A percentile compares a stretch with the other conserved stretches of the same genome.
Evolutionary conservation across 73 alveolate genomes (phyloP).

Genomic region (Paramecium biaurelia): DNA sequence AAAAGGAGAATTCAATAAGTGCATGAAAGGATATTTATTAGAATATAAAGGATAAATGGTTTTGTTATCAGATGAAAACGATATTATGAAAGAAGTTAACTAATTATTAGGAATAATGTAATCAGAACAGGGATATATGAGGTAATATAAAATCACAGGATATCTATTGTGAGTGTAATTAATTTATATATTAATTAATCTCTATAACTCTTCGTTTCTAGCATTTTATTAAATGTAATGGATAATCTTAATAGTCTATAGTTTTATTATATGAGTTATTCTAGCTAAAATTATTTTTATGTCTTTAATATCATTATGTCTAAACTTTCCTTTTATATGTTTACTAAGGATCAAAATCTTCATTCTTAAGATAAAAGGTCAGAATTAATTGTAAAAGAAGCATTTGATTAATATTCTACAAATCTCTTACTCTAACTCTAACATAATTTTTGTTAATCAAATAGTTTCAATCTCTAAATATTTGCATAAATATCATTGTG

Average conservation of each 20-base stretch:
- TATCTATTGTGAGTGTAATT: background rate
- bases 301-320: background rate
- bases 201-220: no score
- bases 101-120: background rate
- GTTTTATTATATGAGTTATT: background rate
- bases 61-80: background rate
- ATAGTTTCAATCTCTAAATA: background rate
- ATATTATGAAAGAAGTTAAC: background rate
- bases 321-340: conserved; percentile 20
- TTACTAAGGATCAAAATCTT: background rate
- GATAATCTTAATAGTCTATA: background rate
- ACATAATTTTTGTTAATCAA: background rate
- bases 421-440: background rate
- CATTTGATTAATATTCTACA: background rate
- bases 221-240: no score
- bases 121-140: background rate
- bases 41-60: background rate
- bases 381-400: background rate
- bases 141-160: background rate
- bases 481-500: background rate
- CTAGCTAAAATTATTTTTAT: background rate
- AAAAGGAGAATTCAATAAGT: background rate
- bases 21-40: background rate
- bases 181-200: background rate
- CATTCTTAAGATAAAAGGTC: background rate